These are phyloP conservation scores for Fusarium miscanthi DNA, from an alignment of 2,329 filamentous ascomycete species.

Conservation along the genomic window DNA sequence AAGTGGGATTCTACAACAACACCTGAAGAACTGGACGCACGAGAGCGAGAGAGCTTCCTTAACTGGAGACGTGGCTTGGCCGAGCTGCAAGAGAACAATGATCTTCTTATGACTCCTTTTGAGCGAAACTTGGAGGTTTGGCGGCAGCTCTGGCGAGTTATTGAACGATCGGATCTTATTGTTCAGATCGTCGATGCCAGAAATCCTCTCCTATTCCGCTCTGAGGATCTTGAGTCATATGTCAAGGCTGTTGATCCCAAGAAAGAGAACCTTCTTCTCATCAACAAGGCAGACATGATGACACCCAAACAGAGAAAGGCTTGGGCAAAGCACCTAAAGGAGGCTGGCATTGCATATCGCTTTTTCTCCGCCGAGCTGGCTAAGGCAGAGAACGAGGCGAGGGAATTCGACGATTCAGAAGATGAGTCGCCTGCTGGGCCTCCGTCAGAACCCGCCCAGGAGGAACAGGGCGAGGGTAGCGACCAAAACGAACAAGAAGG, in stretches of 20 bases:
- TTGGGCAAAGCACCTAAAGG: slow-evolving; percentile 89
- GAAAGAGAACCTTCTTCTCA: slow-evolving; percentile 91
- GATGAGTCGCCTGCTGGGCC: slow-evolving; percentile 46
- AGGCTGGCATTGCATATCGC: slow-evolving; percentile 85
- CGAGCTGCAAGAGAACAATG: slow-evolving; percentile 92
- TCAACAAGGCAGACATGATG: slow-evolving; percentile 99
- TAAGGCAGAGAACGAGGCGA: slow-evolving; percentile 86
- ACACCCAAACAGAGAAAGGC: slow-evolving; percentile 80
- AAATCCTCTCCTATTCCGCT: slow-evolving; percentile 93
- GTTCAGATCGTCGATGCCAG: slow-evolving; percentile 98
- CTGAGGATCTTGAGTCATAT: slow-evolving; percentile 91
- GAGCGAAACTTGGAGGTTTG: slow-evolving; percentile 98
- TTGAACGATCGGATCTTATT: slow-evolving; percentile 93
- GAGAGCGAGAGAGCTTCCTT: slow-evolving; percentile 83
- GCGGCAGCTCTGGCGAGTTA: slow-evolving; percentile 97
- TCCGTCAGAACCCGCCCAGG: slow-evolving; percentile 40
- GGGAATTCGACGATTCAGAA: slow-evolving; percentile 63
- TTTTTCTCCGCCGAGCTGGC: slow-evolving; percentile 97
- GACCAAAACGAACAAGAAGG: slow-evolving; percentile 41
- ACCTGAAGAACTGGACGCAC: slow-evolving; percentile 79
- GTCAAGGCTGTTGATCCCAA: slow-evolving; percentile 90
- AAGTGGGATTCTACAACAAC: slow-evolving; percentile 90
- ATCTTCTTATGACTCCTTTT: slow-evolving; percentile 96
- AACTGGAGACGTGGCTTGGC: slow-evolving; percentile 91
- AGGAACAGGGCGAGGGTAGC: slow-evolving; percentile 43